Conservation (phyloP, 1,139 yeast species). For the Geotrichum carabidarum region DNA sequence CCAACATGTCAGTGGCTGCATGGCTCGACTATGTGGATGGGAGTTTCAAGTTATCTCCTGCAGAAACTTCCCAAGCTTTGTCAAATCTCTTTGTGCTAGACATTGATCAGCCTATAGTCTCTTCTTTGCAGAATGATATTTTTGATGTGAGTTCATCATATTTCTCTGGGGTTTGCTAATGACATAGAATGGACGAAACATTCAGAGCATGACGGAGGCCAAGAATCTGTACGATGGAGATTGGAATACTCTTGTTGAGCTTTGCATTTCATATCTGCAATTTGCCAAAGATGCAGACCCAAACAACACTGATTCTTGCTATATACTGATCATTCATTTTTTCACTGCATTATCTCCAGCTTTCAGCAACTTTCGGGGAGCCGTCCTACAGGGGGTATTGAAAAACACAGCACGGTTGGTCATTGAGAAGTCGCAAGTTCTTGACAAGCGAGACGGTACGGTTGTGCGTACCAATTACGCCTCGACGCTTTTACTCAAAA, state of each 20-base stretch:
- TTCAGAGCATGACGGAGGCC: conserved; percentile 36
- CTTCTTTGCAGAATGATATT: conserved; percentile 35
- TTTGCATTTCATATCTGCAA: conserved; percentile 48
- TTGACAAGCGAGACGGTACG: conserved; percentile 42
- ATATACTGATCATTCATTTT: conserved; percentile 53
- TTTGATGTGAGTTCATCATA: conserved; percentile 23
- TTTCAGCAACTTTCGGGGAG: conserved; percentile 53
- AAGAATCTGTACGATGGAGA: conserved; percentile 40
- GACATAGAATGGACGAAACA: conserved; percentile 22
- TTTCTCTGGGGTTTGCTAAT: not conserved
- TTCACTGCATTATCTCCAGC: conserved; percentile 55
- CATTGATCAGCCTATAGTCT: conserved; percentile 30
- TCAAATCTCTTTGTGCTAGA: conserved; percentile 30
- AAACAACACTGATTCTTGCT: conserved; percentile 50
- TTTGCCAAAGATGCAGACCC: conserved; percentile 57
- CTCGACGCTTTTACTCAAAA: conserved; percentile 54
- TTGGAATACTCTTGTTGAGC: conserved; percentile 52
- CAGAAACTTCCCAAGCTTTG: conserved; percentile 20
- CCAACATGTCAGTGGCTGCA: conserved; percentile 26
- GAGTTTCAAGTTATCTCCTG: conserved; percentile 14
- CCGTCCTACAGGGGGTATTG: conserved; percentile 45
- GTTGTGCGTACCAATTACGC: conserved; percentile 50
- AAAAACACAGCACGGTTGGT: conserved; percentile 42
- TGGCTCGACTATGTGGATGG: conserved; percentile 27
- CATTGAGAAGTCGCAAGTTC: conserved; percentile 47